Percentiles rank a stretch among this genome's conserved stretches.
These are phyloP conservation scores for Neurospora sp. DNA, from an alignment of 495 filamentous ascomycete genomes.

Conservation along the genomic window DNA sequence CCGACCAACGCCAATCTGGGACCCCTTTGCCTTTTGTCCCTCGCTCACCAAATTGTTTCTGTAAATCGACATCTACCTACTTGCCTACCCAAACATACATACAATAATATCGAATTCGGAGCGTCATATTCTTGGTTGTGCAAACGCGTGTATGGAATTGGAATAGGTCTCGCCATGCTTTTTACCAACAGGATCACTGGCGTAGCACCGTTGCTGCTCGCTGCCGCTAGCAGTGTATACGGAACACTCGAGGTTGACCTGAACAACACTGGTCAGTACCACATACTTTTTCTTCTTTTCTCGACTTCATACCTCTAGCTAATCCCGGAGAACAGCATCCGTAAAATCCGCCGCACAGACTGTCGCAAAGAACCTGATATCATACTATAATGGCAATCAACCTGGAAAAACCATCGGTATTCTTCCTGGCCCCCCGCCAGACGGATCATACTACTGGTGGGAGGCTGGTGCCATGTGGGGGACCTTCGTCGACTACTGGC, in stretches of 20 bases:
- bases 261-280: slow-evolving; percentile 5
- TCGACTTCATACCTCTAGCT: neutral
- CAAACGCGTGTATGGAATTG: neutral
- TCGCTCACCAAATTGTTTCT: neutral
- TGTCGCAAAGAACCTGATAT: slow-evolving; percentile 43
- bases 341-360: slow-evolving; percentile 18
- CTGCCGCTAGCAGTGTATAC: neutral
- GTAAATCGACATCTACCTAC: neutral
- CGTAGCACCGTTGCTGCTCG: neutral
- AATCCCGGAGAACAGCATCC: slow-evolving; percentile 10
- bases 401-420: slow-evolving; percentile 44
- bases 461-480: slow-evolving; percentile 66
- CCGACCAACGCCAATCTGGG: neutral
- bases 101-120: neutral
- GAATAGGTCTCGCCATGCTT: neutral
- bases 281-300: neutral
- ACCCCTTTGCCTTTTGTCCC: neutral
- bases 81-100: neutral
- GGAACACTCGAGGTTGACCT: slow-evolving; percentile 11
- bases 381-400: slow-evolving; percentile 53
- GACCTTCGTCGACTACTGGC: slow-evolving; percentile 61
- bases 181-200: neutral
- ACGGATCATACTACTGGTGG: slow-evolving; percentile 52
- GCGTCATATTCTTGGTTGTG: neutral
- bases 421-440: slow-evolving; percentile 27